Percentiles rank a stretch among this genome's conserved stretches.
Evolutionary conservation across 2,329 filamentous ascomycete genomes (phyloP).

Genomic region (Ophiostoma populinum): DNA sequence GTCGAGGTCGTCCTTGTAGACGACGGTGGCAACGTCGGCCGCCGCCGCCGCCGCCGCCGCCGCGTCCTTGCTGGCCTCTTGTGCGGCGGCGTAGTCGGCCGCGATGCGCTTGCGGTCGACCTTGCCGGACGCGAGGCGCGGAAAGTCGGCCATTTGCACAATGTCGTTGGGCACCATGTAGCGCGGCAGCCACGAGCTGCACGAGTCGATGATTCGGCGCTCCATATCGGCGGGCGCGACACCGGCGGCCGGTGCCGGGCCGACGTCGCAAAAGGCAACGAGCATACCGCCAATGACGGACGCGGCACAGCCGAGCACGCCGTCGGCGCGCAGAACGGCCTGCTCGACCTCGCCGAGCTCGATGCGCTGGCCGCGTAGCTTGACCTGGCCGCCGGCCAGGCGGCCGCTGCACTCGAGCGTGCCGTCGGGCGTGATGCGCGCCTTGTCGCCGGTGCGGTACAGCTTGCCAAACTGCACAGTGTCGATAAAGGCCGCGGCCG

Average conservation of each 20-base stretch:
- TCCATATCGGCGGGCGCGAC: slow-evolving; percentile 18
- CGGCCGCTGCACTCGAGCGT: slow-evolving; percentile 71
- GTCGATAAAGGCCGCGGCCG: slow-evolving; percentile 50
- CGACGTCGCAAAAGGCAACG: slow-evolving; percentile 51
- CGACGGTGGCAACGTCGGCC: too few species aligned
- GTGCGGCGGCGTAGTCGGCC: slow-evolving; percentile 26
- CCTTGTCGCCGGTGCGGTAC: slow-evolving; percentile 78
- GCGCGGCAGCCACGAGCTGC: slow-evolving; percentile 57
- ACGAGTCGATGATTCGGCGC: slow-evolving; percentile 36
- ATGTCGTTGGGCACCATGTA: slow-evolving; percentile 75
- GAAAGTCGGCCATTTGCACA: slow-evolving; percentile 44
- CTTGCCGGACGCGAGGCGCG: slow-evolving; percentile 69
- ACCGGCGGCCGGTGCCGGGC: slow-evolving; percentile 11
- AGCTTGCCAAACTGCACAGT: slow-evolving; percentile 44
- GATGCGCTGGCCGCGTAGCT: slow-evolving; percentile 68
- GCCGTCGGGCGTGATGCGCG: slow-evolving; percentile 47
- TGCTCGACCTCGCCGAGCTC: slow-evolving; percentile 68
- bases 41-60: slow-evolving; percentile 1
- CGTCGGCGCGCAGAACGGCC: slow-evolving; percentile 40
- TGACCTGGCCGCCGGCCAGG: slow-evolving; percentile 66
- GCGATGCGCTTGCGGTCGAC: slow-evolving; percentile 52
- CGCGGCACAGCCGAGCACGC: slow-evolving; percentile 49
- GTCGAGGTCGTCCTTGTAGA: slow-evolving; percentile 18
- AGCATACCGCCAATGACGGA: slow-evolving; percentile 50
- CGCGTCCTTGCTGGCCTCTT: not conserved